phyloP scores from a whole-genome alignment of 1,284 basidiomycete species.

The Moesziomyces globuligerus region DNA sequence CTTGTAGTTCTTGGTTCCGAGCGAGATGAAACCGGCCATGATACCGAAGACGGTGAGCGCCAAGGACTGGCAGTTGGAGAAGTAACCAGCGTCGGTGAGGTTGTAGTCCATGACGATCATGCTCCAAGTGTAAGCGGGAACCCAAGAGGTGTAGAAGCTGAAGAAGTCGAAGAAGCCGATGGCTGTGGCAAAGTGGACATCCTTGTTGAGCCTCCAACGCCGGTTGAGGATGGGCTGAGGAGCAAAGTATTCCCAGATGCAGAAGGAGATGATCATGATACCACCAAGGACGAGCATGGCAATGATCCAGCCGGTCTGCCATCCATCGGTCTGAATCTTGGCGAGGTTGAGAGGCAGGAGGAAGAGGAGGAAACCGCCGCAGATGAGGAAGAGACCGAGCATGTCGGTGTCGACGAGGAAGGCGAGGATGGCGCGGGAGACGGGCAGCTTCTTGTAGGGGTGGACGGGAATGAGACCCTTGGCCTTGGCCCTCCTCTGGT shows the following conservation, averaged over 20 bases:
- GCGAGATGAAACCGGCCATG: slow-evolving; percentile 54
- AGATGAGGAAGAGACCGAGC: slow-evolving; percentile 61
- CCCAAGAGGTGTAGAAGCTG: slow-evolving; percentile 61
- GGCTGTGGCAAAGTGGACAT: slow-evolving; percentile 58
- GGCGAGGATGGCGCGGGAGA: slow-evolving; percentile 6
- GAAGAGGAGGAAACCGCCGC: slow-evolving; percentile 60
- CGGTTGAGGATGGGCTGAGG: slow-evolving; percentile 60
- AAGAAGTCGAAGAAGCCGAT: slow-evolving; percentile 66
- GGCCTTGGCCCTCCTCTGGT: slow-evolving; percentile 54
- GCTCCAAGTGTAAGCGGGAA: slow-evolving; percentile 50
- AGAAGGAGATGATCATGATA: slow-evolving; percentile 48
- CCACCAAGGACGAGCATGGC: slow-evolving; percentile 62
- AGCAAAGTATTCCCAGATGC: slow-evolving; percentile 54
- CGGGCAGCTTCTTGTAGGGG: slow-evolving; percentile 52
- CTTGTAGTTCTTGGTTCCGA: slow-evolving; percentile 63
- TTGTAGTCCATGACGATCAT: slow-evolving; percentile 47
- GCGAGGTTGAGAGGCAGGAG: slow-evolving; percentile 59
- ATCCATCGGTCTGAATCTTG: slow-evolving; percentile 45
- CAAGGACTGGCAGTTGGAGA: slow-evolving; percentile 59
- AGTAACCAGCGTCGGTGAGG: slow-evolving; percentile 49
- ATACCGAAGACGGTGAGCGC: slow-evolving; percentile 64
- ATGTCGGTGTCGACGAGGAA: slow-evolving; percentile 60
- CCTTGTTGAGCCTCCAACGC: slow-evolving; percentile 61
- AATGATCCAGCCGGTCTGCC: slow-evolving; percentile 60
- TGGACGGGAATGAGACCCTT: slow-evolving; percentile 51